Base-by-base conservation (phyloP, 208 protist species). In the Trypanosoma scelopori region DNA sequence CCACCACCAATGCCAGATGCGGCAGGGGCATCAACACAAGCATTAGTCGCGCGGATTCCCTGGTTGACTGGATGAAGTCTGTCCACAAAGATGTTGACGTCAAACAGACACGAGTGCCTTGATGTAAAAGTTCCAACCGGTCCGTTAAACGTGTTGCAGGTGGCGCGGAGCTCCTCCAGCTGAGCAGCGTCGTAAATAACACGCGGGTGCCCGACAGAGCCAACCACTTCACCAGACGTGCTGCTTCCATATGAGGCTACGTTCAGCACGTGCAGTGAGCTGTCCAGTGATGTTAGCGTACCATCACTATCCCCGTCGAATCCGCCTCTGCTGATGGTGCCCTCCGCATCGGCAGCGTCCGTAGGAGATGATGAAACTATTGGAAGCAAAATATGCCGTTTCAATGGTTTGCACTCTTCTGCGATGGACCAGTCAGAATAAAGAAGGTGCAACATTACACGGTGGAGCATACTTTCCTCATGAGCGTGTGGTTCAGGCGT, bases 61-160 rank as follows among this genome's bases (percentile, higher is more conserved):
- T 72, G 32, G 72, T 82, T 20, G 70, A 70, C 69, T 65, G 78
- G 41, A 76, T 85, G 75, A 73, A 79, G 16, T 71, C 80, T 22
- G 76, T 89, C 81, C 16, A 78, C 81, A 68, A 82, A 82, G 43
- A 94, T 87, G 55, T 85, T 62, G 12, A 77, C 83, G 53, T 69
- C 87, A 72, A 94, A 94, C 30, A 91, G 62, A 42, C 81, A 89
- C 11, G 85, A 71, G 47, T 91, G 79, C 55, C 79, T 81, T 2
- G 85, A 94, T 39, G 63, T 72, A 50, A 94, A 94, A 22, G 65
- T 66, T 13, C 76, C 82, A 18, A 78, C 60, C 0, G 79, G 79
- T 20, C 71, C 84, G 18, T 72, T 55, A 52, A 81, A 83, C 5
- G 64, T 73, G 74, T 93, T 93, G 69, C 84, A 91, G 13, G 57